Evolutionary conservation across 1,284 basidiomycete species (phyloP).

Genomic region (Ustilago nuda): DNA sequence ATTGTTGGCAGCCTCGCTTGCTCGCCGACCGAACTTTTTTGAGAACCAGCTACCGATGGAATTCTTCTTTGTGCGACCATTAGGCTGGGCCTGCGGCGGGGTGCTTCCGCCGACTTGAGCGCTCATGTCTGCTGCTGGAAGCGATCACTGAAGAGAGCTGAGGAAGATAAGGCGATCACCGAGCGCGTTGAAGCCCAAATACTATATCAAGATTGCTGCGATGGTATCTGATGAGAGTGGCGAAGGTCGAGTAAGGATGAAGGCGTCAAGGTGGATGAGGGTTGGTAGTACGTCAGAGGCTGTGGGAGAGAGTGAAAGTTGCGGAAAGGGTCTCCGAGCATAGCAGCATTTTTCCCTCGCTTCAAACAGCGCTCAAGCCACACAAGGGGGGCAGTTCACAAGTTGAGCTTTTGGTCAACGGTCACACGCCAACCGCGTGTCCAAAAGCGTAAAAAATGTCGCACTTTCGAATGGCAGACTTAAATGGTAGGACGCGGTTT

Average conservation of each 20-base stretch:
- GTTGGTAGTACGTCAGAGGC: slow-evolving; percentile 3
- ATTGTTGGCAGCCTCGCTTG: slow-evolving; percentile 28
- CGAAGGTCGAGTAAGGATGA: background rate
- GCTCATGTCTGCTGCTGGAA: slow-evolving; percentile 3
- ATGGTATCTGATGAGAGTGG: background rate
- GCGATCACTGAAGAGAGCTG: background rate
- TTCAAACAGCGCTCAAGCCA: slow-evolving; percentile 4
- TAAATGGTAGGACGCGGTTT: too few relatives aligned
- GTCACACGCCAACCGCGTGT: slow-evolving; percentile 1
- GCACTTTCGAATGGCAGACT: background rate
- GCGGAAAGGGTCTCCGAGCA: slow-evolving; percentile 1
- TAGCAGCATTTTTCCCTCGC: background rate
- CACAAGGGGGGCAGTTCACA: background rate
- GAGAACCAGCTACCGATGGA: slow-evolving; percentile 57
- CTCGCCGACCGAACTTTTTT: slow-evolving; percentile 50
- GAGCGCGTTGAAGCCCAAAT: background rate
- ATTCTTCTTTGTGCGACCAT: slow-evolving; percentile 42
- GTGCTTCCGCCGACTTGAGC: slow-evolving; percentile 10
- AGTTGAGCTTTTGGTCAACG: background rate
- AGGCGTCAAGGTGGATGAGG: background rate
- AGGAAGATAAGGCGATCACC: background rate
- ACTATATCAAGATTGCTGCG: background rate
- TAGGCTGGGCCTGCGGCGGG: slow-evolving; percentile 14
- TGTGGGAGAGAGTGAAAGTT: background rate
- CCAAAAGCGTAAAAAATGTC: slow-evolving; percentile 7